Evolutionary conservation across 2,329 filamentous ascomycete genomes (phyloP), one percentile per base, ranked within the genome.

Genomic region (Lachnellula arida): DNA sequence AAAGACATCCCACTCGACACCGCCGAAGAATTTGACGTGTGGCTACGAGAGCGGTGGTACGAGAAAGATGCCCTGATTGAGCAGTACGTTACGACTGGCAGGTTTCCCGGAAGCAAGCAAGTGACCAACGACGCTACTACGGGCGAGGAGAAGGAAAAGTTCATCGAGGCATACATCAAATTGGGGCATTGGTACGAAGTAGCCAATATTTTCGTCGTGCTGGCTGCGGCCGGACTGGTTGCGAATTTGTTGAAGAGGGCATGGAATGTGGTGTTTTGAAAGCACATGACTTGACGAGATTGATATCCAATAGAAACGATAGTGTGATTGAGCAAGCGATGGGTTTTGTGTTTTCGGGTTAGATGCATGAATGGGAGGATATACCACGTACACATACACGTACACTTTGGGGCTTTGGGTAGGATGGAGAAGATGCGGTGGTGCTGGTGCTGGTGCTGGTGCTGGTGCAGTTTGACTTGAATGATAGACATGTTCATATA

Each of bases 61-160:
- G 91, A 96, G 70, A 99, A 99, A 71, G 93, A 99, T 66, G 83
- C 84, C 32, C 78, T 97, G 46, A 82, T 99, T 68, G 91, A 97
- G 64, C 82, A 91, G 62, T 97, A 91, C 70, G 76, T 87, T 54
- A 78, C 81, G 15, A 92, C 86, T 2, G 91, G 88, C 3, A 81
- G 86, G 19, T 96, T 97, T 67, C 94, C 94, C 23, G 47, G 58
- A 5, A 60, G 51, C 28, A 58, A 59, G 42, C 34, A 46, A 14
- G 62, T 56, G 6, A 54, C 47, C 2, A 62, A 64, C 43, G 64
- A 58, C 3, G 40, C 43, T 2, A 44, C 56, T 3, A 59, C 60
- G 48, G 58, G 51, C 22, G 54, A 37, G 14, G 50, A 22, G 6
- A 56, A 65, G n/a, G 54, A 58, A 5, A 60, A 60, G 1, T 67